phyloP scores from a whole-genome alignment of 2,329 filamentous ascomycete genomes.

The Colletotrichum abscissum region DNA sequence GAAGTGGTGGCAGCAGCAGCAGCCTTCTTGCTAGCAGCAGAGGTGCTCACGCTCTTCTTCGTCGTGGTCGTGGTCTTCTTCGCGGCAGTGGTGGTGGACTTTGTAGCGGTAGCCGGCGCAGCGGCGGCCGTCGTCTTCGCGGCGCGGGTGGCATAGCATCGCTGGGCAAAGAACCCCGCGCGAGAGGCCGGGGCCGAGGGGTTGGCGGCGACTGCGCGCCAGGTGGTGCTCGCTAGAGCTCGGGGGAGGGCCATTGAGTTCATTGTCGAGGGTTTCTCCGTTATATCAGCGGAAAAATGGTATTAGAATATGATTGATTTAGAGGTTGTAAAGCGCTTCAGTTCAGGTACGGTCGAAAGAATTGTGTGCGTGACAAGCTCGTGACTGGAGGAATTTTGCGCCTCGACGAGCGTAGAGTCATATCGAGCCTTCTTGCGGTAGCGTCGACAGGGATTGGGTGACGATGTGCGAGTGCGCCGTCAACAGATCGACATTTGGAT shows the following conservation, averaged over 20 bases:
- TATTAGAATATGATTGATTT: not conserved
- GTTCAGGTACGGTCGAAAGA: not conserved
- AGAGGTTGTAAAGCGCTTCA: not conserved
- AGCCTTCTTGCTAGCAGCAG: conserved; percentile 17
- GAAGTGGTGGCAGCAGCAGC: not conserved
- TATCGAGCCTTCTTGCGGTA: conserved; percentile 1
- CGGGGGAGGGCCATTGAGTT: conserved; percentile 20
- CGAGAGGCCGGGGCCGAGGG: not conserved
- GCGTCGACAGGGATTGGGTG: conserved; percentile 13
- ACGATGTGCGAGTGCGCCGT: conserved; percentile 1
- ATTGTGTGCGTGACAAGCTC: not conserved
- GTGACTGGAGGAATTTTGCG: not conserved
- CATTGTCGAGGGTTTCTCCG: not conserved
- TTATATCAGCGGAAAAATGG: too few species aligned
- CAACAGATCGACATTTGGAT: conserved; percentile 14
- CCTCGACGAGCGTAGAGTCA: conserved; percentile 2
- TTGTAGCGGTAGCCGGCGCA: not conserved
- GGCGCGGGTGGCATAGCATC: conserved; percentile 32
- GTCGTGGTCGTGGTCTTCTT: conserved; percentile 17
- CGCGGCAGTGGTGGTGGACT: not conserved
- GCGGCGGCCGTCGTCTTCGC: conserved; percentile 8
- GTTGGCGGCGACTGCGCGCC: conserved; percentile 1
- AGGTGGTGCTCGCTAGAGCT: conserved; percentile 15
- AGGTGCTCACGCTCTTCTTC: conserved; percentile 31
- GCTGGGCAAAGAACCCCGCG: conserved; percentile 13